A percentile compares a stretch with the other conserved stretches of the same genome.
Evolutionary conservation across 2,329 filamentous ascomycete species (phyloP).

Genomic region (Penicillium sp.): DNA sequence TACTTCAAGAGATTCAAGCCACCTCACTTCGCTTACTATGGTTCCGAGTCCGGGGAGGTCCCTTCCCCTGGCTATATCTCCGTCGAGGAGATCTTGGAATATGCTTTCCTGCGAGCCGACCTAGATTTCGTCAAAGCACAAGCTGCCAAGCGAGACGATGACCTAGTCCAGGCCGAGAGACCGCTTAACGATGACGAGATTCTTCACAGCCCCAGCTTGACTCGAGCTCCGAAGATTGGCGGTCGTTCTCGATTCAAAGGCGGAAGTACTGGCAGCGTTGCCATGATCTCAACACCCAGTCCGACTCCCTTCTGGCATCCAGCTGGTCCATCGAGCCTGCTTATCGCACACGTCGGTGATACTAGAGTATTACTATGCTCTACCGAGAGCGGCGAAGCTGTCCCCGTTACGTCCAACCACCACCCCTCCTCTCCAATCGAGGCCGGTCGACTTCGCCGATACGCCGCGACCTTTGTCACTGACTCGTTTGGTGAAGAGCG

Average conservation of each 20-base stretch:
- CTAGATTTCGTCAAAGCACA: constrained; percentile 92
- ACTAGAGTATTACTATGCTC: constrained; percentile 87
- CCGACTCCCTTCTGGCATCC: constrained; percentile 95
- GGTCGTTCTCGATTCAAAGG: constrained; percentile 80
- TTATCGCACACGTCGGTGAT: constrained; percentile 90
- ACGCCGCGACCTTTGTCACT: constrained; percentile 81
- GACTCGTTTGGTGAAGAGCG: constrained; percentile 98
- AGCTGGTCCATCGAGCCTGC: constrained; percentile 73
- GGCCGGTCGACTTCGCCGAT: constrained; percentile 77
- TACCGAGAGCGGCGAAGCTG: constrained; percentile 74
- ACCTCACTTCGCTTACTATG: constrained; percentile 63
- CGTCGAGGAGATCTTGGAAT: constrained; percentile 66
- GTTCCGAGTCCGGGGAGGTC: constrained; percentile 15
- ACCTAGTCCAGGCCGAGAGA: constrained; percentile 67
- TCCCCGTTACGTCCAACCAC: constrained; percentile 84
- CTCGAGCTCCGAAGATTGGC: constrained; percentile 58
- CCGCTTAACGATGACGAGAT: constrained; percentile 85
- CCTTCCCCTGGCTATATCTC: constrained; percentile 37
- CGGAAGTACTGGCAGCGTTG: constrained; percentile 87
- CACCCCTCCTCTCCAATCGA: constrained; percentile 87
- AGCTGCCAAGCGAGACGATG: constrained; percentile 73
- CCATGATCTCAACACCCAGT: constrained; percentile 86
- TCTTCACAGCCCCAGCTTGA: constrained; percentile 61
- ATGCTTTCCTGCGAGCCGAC: constrained; percentile 90
- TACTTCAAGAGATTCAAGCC: constrained; percentile 93